Base-by-base conservation (phyloP, 2,329 filamentous ascomycete species). In the Madurella fahalii region DNA sequence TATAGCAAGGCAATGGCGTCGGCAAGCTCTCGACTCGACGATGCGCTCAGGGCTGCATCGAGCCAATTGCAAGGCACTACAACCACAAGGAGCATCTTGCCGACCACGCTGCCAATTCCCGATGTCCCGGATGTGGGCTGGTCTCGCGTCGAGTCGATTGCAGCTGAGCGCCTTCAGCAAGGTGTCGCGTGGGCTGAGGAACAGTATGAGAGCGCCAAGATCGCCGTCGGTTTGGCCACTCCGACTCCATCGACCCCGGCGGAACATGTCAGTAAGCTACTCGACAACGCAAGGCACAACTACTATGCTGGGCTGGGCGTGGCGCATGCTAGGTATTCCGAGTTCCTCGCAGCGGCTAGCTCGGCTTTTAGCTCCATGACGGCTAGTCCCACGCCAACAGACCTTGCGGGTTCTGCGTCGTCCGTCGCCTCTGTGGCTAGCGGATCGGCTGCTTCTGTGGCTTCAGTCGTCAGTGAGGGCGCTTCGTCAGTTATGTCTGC, bases 241-340 rank as follows among this genome's bases (percentile, higher is more conserved):
- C 80, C 85, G 1, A 84, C 85, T 1, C 77, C 68, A 60, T 64
- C 63, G 1, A 83, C 71, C 60, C 72, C 77, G 0, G 64, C 72
- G 12, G 71, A 72, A 54, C 71, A 66, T 69, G 79, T 69, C 57
- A 85, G 73, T 69, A 85, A 72, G 75, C 80, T 77, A 72, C 82
- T 74, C 67, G 82, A 76, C 67, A 85, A 77, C 74, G 86, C 81
- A 44, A 80, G 77, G 61, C 72, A 79, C 61, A 80, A 83, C 65
- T 93, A 93, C 69, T 92, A 90, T 63, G 86, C 90, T 59, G 89
- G 86, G 11, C 71, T 94, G 20, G 90, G 90, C 30, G 70, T 90
- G 43, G 90, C 90, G 1, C 87, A 95, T 64, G 89, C 85, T 42
- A 83, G 86, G 39, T 94, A 94, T 68, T 84, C 85, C 5, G 85